phyloP scores from a whole-genome alignment of 2,329 filamentous ascomycete species.

The Scedosporium minutisporum region DNA sequence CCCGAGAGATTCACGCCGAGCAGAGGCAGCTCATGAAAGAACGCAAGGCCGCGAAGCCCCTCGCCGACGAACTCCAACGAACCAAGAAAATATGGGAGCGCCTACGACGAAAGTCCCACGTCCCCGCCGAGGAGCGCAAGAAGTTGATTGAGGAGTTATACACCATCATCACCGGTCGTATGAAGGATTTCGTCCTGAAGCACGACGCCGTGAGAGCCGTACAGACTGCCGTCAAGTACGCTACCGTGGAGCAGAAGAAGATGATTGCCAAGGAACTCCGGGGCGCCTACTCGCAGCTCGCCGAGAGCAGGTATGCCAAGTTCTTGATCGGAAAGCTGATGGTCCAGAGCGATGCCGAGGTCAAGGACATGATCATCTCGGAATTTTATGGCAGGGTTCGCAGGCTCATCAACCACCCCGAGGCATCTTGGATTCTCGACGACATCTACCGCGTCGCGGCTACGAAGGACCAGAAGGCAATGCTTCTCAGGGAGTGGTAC shows the following conservation, averaged over 20 bases:
- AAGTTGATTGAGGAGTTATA: constrained; percentile 84
- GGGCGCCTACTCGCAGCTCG: constrained; percentile 73
- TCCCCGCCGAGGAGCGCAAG: constrained; percentile 80
- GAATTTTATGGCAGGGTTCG: constrained; percentile 94
- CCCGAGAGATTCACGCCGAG: constrained; percentile 82
- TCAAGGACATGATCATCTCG: constrained; percentile 78
- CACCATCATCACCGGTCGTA: constrained; percentile 77
- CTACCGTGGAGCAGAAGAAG: constrained; percentile 71
- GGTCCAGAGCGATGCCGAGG: constrained; percentile 80
- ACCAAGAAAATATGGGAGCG: constrained; percentile 98
- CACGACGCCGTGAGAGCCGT: constrained; percentile 95
- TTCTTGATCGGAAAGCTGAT: constrained; percentile 94
- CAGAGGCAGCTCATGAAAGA: constrained; percentile 83
- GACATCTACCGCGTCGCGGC: constrained; percentile 89
- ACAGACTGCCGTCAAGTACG: constrained; percentile 95
- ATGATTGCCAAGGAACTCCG: constrained; percentile 80
- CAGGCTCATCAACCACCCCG: constrained; percentile 88
- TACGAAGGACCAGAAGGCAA: constrained; percentile 74
- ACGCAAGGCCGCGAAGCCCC: constrained; percentile 84
- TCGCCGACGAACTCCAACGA: constrained; percentile 78
- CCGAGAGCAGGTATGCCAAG: constrained; percentile 94
- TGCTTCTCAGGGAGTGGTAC: constrained; percentile 89
- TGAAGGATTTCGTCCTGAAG: constrained; percentile 96
- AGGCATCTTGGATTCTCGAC: constrained; percentile 95
- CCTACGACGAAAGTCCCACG: constrained; percentile 83